Evolutionary conservation across 129 eudicot species (phyloP).

Genomic region (Apium graveolens): DNA sequence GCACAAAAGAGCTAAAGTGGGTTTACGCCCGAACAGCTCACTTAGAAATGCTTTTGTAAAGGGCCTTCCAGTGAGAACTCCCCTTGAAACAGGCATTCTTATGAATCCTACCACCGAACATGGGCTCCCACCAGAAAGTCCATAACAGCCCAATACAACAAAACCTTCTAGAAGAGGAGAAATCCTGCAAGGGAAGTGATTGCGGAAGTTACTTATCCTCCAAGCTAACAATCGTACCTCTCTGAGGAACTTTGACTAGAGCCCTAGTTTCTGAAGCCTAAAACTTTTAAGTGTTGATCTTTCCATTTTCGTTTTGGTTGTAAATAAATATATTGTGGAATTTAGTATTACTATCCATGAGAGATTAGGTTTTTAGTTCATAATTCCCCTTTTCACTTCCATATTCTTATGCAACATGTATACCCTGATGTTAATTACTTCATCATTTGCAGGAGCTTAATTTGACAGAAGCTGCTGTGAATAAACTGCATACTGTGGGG

Average conservation of each 20-base stretch:
- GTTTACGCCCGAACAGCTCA: too few relatives aligned
- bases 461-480: conserved; percentile 67
- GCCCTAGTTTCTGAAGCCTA: not conserved
- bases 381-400: not conserved
- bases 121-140: too few relatives aligned
- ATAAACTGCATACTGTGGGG: conserved; percentile 85
- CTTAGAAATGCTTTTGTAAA: too few relatives aligned
- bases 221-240: too few relatives aligned
- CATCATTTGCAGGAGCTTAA: conserved; percentile 64
- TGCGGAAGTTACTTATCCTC: too few relatives aligned
- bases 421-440: not conserved
- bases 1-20: too few relatives aligned
- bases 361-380: not conserved
- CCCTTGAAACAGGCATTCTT: too few relatives aligned
- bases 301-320: not conserved
- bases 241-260: not conserved
- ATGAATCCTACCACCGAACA: too few relatives aligned
- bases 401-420: not conserved
- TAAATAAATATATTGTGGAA: not conserved
- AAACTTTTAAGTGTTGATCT: not conserved
- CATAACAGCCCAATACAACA: too few relatives aligned
- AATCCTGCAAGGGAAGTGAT: too few relatives aligned
- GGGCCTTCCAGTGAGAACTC: too few relatives aligned
- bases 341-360: not conserved
- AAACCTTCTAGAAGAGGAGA: too few relatives aligned